phyloP scores from a whole-genome alignment of 306 rosid genomes.

The Coriaria nepalensis region DNA sequence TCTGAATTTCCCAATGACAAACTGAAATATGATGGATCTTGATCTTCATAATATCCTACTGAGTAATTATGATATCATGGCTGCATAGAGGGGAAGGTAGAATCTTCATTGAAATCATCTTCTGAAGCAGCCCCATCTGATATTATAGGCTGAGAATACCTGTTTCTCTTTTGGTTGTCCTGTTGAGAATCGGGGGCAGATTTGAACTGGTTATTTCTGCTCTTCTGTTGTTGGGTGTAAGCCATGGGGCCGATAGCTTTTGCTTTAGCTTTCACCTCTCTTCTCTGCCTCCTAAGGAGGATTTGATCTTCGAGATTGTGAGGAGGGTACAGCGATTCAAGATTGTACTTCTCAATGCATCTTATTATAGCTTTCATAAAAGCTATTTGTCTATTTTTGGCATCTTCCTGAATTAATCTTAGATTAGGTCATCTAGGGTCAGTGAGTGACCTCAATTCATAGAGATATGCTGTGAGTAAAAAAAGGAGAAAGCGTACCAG shows the following conservation, averaged over 20 bases:
- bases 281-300: constrained; percentile 13
- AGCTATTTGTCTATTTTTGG: constrained; percentile 19
- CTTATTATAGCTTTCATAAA: constrained; percentile 18
- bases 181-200: constrained; percentile 6
- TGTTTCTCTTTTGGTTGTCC: constrained; percentile 9
- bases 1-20: constrained; percentile 4
- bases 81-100: constrained; percentile 7
- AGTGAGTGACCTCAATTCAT: too few species aligned
- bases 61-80: constrained; percentile 10
- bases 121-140: background rate
- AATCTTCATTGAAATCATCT: constrained; percentile 3
- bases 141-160: constrained; percentile 7
- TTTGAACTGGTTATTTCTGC: constrained; percentile 15
- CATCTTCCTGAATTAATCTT: constrained; percentile 20
- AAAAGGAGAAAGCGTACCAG: constrained; percentile 17
- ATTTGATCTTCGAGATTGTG: constrained; percentile 17
- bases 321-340: constrained; percentile 18
- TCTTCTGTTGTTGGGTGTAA: constrained; percentile 8
- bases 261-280: constrained; percentile 11
- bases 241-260: constrained; percentile 2
- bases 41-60: constrained; percentile 7
- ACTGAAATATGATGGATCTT: constrained; percentile 9
- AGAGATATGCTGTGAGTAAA: too few species aligned
- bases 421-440: background rate
- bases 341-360: constrained; percentile 24